Base-by-base conservation (phyloP, 495 filamentous ascomycete species). In the Zalerion maritima region DNA sequence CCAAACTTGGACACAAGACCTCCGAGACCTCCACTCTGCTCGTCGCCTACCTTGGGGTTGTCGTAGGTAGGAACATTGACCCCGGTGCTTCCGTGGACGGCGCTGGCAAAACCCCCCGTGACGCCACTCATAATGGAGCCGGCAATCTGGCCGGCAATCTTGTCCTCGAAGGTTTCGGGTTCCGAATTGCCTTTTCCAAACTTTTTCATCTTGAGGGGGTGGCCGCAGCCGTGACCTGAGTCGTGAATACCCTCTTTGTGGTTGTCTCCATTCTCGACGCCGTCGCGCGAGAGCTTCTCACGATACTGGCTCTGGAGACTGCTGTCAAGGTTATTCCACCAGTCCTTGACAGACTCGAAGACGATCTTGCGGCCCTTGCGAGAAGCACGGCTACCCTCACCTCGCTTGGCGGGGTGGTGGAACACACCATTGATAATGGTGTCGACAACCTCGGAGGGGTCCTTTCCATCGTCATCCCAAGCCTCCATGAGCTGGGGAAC, bases 201-300 rank as follows among this genome's bases (percentile, higher is more conserved):
- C 42, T 67, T 54, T 22, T 31, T 15, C 47, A 78, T 65, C 14
- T 67, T 54, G 3, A 82, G 46, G 8, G 78, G 74, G 40, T 77
- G 76, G 26, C 81, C 77, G 42, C 82, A 89, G 24, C 84, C 84
- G 49, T 92, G 84, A 14, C 84, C 84, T 20, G 63, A 69, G 41
- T 93, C 85, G 11, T 78, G 55, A n/a, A 83, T 74, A 14, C 81
- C 81, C 41, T 81, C 75, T 45, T 78, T 83, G 49, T 92, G 84
- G 46, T 93, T 92, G 23, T 66, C 58, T 22, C 81, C 83, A 30
- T 66, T 55, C 36, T 67, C 42, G 18, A 93, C 81, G 31, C 85
- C 85, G 1, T 78, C 64, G 8, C 79, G 72, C 47, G 71, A 78
- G 28, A 92, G 63, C 45, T 81, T 73, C 15, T 67, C 58, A 14